Evolutionary conservation across 352 stramenopile species (phyloP).

Genomic region (Phytophthora sojae): DNA sequence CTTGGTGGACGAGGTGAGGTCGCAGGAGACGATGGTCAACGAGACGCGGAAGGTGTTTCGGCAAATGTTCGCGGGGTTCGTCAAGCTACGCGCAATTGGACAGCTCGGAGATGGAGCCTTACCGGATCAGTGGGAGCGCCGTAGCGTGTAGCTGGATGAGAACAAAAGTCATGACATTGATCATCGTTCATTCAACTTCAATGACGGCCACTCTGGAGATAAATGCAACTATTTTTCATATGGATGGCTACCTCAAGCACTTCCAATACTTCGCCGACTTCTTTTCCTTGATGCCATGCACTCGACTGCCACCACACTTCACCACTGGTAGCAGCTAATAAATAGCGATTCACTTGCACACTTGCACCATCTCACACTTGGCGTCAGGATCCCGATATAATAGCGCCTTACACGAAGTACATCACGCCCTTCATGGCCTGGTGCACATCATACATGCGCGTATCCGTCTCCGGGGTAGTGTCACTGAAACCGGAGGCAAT

Average conservation of each 20-base stretch:
- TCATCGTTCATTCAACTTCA: not conserved
- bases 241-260: too few relatives aligned
- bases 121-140: not conserved
- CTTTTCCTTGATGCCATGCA: too few relatives aligned
- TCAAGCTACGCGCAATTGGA: slow-evolving; percentile 55
- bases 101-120: slow-evolving; percentile 48
- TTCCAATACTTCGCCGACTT: too few relatives aligned
- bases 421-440: slow-evolving; percentile 51
- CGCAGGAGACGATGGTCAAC: slow-evolving; percentile 53
- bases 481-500: slow-evolving; percentile 38
- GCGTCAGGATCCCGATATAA: not conserved
- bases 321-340: not conserved
- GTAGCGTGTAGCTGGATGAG: not conserved
- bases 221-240: too few relatives aligned
- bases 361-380: slow-evolving; percentile 3
- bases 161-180: too few relatives aligned
- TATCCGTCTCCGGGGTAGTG: slow-evolving; percentile 42
- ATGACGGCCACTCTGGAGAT: not conserved
- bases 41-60: slow-evolving; percentile 83
- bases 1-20: slow-evolving; percentile 50
- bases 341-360: not conserved
- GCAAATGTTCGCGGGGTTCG: slow-evolving; percentile 69
- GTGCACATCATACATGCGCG: slow-evolving; percentile 59
- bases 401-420: slow-evolving; percentile 64
- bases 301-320: too few relatives aligned